Base-by-base conservation (phyloP, 768 basidiomycete genomes). In the Boletus subparvulus region DNA sequence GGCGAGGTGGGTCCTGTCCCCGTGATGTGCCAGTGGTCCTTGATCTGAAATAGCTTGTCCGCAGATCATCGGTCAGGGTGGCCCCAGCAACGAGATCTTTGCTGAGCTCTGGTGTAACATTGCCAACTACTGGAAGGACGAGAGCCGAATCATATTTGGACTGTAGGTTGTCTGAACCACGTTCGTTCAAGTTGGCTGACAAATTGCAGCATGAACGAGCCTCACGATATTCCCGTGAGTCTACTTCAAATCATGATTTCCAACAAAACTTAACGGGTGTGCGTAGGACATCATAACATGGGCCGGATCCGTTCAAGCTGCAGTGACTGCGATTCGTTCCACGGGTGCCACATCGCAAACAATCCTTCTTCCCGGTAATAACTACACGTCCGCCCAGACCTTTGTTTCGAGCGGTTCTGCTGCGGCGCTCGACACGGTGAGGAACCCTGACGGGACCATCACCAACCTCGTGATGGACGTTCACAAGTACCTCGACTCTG, bases 11-110 rank as follows among this genome's bases (percentile, higher is more conserved):
- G 69, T 62, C 42, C 43, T 26, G 13, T 19, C 4, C 1, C 14
- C 13, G 9, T 47, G 9, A 16, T 28, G 19, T 2, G 21, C 21
- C 21, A 21, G 21, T n/a, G 28, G 30, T 21, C 6, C 42, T 43
- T 14, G 13, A 33, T 53, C n/a, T 59, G 50, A 52, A 21, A 24
- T 24, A 33, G 2, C 0, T 39, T 21, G 24, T 13, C 9, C 24
- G 35, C 14, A 78, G 75, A 81, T 87, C 36, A 79, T 86, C 47
- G 85, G 85, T 2, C 83, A 86, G 69, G 85, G 83, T 39, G 83
- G 84, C 30, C 84, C 85, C 2, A 75, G 75, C 32, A 76, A 86
- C 64, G 78, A 71, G 5, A 63, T 80, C 40, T 82, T 86, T 57
- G 84, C 83, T 10, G 65, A 66, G 4, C 67, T 83, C 19, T 87